Conservation (phyloP, 306 rosid genomes). For the Arachis stenosperma region DNA sequence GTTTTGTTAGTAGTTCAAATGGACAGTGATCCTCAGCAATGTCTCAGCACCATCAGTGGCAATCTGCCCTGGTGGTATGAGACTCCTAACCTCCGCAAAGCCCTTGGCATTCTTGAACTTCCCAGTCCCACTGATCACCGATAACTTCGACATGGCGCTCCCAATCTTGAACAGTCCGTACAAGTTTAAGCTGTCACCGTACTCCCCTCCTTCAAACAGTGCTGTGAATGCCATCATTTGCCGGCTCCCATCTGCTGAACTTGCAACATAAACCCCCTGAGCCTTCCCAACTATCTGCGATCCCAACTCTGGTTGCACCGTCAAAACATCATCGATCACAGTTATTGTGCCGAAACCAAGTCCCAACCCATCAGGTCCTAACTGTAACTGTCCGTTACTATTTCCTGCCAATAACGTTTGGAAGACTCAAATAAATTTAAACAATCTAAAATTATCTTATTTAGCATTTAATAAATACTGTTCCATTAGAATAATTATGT, state of each 20-base stretch:
- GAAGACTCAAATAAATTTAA: too few relatives aligned
- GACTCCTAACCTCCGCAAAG: slow-evolving; percentile 64
- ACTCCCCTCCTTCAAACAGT: slow-evolving; percentile 80
- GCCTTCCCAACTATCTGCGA: slow-evolving; percentile 75
- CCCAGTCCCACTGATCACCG: slow-evolving; percentile 76
- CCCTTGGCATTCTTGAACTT: slow-evolving; percentile 69
- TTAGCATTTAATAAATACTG: too few relatives aligned
- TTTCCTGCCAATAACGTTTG: slow-evolving; percentile 17
- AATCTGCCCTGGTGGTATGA: slow-evolving; percentile 73
- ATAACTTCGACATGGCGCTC: slow-evolving; percentile 64
- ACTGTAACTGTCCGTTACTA: slow-evolving; percentile 47
- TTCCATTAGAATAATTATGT: too few relatives aligned
- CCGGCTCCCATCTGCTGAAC: slow-evolving; percentile 72
- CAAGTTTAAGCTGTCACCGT: slow-evolving; percentile 70
- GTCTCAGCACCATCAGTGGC: slow-evolving; percentile 79
- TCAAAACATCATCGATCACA: slow-evolving; percentile 75
- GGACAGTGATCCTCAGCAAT: slow-evolving; percentile 61
- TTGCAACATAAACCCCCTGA: slow-evolving; percentile 89
- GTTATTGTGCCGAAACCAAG: slow-evolving; percentile 89
- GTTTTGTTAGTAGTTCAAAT: slow-evolving; percentile 52
- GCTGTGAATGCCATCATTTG: slow-evolving; percentile 92
- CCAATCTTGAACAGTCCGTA: slow-evolving; percentile 70
- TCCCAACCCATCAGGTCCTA: slow-evolving; percentile 74
- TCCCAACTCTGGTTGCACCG: slow-evolving; percentile 73
- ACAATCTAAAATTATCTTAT: too few relatives aligned